These are phyloP conservation scores for Aspergillus quadricinctus DNA, from an alignment of 2,329 filamentous ascomycete genomes.

Conservation along the genomic window DNA sequence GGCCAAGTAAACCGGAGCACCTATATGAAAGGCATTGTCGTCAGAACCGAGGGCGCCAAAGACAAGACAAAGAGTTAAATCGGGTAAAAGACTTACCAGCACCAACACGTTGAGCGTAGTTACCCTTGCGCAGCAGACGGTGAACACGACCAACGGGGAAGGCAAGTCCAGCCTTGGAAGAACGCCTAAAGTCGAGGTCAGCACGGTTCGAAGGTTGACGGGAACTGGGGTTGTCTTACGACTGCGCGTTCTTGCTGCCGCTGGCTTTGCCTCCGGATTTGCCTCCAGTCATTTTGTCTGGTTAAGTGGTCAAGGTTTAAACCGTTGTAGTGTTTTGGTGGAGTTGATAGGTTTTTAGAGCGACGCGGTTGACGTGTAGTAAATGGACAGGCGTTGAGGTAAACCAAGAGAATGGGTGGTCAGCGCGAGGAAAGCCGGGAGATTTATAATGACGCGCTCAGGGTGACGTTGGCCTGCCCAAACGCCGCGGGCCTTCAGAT, in stretches of 20 bases:
- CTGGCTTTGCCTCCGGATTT: slow-evolving; percentile 99
- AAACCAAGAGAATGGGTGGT: slow-evolving; percentile 26
- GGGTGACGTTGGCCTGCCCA: slow-evolving; percentile 41
- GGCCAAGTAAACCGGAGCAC: slow-evolving; percentile 92
- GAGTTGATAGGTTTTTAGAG: not conserved
- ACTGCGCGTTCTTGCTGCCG: slow-evolving; percentile 98
- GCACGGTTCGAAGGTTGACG: slow-evolving; percentile 31
- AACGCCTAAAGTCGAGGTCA: slow-evolving; percentile 63
- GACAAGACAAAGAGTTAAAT: not conserved
- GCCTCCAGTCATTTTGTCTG: slow-evolving; percentile 97
- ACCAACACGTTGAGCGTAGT: slow-evolving; percentile 99
- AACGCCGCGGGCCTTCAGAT: slow-evolving; percentile 37
- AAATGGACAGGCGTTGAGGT: slow-evolving; percentile 12
- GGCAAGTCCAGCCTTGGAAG: slow-evolving; percentile 97
- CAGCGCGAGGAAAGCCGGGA: slow-evolving; percentile 31
- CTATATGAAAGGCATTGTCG: slow-evolving; percentile 25
- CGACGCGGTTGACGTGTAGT: slow-evolving; percentile 2
- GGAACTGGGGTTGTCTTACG: slow-evolving; percentile 61
- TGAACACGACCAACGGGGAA: slow-evolving; percentile 99
- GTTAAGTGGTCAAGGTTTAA: slow-evolving; percentile 33
- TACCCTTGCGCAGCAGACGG: slow-evolving; percentile 97
- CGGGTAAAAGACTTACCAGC: slow-evolving; percentile 57
- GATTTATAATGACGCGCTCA: slow-evolving; percentile 43
- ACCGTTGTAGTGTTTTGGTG: slow-evolving; percentile 9
- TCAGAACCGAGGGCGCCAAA: not conserved